Conservation (phyloP, 2,329 filamentous ascomycete genomes). For the Scytalidium sp. region DNA sequence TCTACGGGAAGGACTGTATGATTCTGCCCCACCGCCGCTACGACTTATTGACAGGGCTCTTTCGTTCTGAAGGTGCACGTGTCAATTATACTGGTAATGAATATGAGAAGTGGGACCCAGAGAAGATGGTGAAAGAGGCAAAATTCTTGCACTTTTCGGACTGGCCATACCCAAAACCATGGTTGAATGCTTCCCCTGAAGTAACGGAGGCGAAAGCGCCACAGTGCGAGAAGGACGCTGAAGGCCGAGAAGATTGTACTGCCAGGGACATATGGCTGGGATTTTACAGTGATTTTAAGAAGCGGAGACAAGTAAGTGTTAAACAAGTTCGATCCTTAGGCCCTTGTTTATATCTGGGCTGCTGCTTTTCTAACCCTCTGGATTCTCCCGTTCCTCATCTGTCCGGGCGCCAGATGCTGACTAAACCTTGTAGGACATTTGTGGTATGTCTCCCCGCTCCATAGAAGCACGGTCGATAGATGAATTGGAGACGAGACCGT, state of each 20-base stretch:
- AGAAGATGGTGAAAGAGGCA: constrained; percentile 44
- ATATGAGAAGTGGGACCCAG: constrained; percentile 56
- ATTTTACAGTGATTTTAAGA: constrained; percentile 8
- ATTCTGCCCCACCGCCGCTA: constrained; percentile 64
- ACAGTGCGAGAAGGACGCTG: not conserved
- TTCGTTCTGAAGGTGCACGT: constrained; percentile 48
- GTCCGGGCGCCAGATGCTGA: no score
- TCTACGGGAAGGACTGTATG: constrained; percentile 52
- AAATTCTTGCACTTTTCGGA: constrained; percentile 59
- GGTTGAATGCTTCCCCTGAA: constrained; percentile 24
- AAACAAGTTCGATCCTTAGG: no score
- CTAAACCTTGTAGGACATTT: no score
- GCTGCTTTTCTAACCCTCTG: no score
- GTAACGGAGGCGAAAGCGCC: not conserved
- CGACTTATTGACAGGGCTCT: constrained; percentile 60
- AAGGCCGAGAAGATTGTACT: constrained; percentile 1
- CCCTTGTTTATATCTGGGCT: no score
- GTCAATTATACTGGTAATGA: constrained; percentile 44
- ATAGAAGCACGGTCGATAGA: no score
- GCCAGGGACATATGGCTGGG: constrained; percentile 6
- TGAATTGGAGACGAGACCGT: no score
- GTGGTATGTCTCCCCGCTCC: no score
- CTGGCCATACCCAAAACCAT: constrained; percentile 57
- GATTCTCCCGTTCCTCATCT: no score
- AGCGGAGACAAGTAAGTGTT: constrained; percentile 4